Percentiles rank a stretch among this genome's conserved stretches.
Conservation (phyloP, 176 grass and related monocot species). For the Avena insularis region DNA sequence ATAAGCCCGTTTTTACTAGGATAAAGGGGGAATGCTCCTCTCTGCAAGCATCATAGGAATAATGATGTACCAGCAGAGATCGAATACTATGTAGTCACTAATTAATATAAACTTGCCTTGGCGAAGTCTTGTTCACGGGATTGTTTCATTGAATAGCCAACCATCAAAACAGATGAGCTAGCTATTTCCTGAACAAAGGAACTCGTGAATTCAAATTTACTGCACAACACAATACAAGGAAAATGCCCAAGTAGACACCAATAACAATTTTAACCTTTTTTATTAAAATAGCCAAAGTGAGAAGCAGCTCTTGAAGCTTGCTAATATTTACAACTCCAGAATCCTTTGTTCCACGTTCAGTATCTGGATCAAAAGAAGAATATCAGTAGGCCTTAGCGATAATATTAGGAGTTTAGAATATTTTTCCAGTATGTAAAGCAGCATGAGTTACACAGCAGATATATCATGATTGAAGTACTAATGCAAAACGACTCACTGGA, state of each 20-base stretch:
- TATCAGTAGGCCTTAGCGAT: slow-evolving; percentile 11
- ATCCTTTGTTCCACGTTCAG: slow-evolving; percentile 26
- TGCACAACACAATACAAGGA: background rate
- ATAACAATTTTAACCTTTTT: slow-evolving; percentile 65
- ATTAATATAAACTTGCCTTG: slow-evolving; percentile 65
- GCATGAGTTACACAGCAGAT: background rate
- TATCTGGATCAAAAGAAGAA: slow-evolving; percentile 52
- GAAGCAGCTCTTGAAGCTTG: slow-evolving; percentile 68
- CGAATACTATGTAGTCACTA: slow-evolving; percentile 29
- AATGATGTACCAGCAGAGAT: slow-evolving; percentile 31
- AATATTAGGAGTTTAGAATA: background rate
- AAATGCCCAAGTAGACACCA: slow-evolving; percentile 11
- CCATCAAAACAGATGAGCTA: slow-evolving; percentile 54
- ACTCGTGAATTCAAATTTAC: slow-evolving; percentile 16
- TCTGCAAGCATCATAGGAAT: slow-evolving; percentile 55
- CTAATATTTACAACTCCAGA: slow-evolving; percentile 55
- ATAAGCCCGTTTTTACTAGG: slow-evolving; percentile 66
- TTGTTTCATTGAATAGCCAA: slow-evolving; percentile 94
- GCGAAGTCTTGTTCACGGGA: slow-evolving; percentile 94
- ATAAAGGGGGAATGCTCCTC: slow-evolving; percentile 83
- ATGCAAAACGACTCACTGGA: background rate
- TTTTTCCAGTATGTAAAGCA: slow-evolving; percentile 17
- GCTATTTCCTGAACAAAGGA: slow-evolving; percentile 56
- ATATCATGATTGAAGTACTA: slow-evolving; percentile 21
- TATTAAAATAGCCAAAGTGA: slow-evolving; percentile 68